Evolutionary conservation across 1,284 basidiomycete genomes (phyloP).

Genomic region (Sporisorium iseilematis-ciliati): DNA sequence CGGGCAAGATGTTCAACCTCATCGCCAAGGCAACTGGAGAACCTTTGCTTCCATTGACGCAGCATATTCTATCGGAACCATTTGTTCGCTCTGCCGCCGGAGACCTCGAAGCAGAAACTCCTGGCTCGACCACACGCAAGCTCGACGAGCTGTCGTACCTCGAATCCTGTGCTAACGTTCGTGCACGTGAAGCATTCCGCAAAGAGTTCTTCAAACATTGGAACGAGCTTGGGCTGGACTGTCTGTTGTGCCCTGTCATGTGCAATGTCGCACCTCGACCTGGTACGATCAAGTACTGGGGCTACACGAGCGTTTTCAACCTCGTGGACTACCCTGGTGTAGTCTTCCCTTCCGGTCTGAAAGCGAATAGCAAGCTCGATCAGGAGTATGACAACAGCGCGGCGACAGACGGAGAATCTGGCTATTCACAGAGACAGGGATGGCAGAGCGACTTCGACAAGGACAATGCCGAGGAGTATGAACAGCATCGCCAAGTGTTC

Average conservation of each 20-base stretch:
- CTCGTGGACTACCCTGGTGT: constrained; percentile 53
- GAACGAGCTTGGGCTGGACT: constrained; percentile 43
- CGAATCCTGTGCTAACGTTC: constrained; percentile 27
- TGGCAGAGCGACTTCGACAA: constrained; percentile 28
- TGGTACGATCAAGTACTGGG: constrained; percentile 47
- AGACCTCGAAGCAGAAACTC: constrained; percentile 15
- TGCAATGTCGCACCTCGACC: constrained; percentile 42
- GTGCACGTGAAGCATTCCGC: constrained; percentile 32
- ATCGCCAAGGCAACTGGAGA: constrained; percentile 44
- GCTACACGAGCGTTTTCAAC: constrained; percentile 57
- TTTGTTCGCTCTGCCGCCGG: constrained; percentile 21
- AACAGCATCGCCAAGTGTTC: constrained; percentile 40
- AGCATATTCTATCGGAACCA: constrained; percentile 42
- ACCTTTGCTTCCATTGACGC: constrained; percentile 47
- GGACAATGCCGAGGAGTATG: constrained; percentile 36
- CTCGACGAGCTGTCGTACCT: constrained; percentile 31
- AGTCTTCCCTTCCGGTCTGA: constrained; percentile 44
- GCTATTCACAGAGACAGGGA: constrained; percentile 1
- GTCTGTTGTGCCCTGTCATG: constrained; percentile 45
- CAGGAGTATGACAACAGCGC: constrained; percentile 15
- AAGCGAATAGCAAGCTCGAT: constrained; percentile 21
- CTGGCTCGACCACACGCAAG: background rate
- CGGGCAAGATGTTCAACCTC: constrained; percentile 38
- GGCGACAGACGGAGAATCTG: constrained; percentile 8
- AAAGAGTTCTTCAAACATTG: constrained; percentile 28